A percentile compares a stretch with the other conserved stretches of the same genome.
Evolutionary conservation across 306 rosid genomes (phyloP).

Genomic region (Sophora flavescens): DNA sequence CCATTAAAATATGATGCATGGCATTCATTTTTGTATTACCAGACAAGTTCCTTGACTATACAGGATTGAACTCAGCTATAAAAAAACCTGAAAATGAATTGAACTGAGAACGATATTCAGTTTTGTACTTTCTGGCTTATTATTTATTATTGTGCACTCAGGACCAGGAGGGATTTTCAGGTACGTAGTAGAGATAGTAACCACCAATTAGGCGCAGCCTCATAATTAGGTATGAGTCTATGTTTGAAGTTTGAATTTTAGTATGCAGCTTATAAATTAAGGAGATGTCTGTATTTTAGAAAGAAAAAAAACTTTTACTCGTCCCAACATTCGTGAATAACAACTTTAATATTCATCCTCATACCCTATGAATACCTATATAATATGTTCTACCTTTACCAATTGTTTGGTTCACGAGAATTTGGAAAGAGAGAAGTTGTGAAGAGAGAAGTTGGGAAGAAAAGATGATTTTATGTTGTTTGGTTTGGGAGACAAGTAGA

Average conservation of each 20-base stretch:
- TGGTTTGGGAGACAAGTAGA: no score
- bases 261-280: background rate
- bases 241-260: conserved; percentile 30
- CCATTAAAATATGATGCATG: conserved; percentile 20
- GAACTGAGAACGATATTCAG: background rate
- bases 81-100: background rate
- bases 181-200: conserved; percentile 32
- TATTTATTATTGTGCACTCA: conserved; percentile 3
- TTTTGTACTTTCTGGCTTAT: conserved; percentile 2
- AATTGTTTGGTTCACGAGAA: no score
- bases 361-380: no score
- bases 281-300: no score
- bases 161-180: background rate
- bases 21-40: conserved; percentile 13
- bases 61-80: background rate
- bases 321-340: no score
- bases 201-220: conserved; percentile 45
- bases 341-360: no score
- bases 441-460: no score
- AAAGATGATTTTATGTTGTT: no score
- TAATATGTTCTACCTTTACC: no score
- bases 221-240: conserved; percentile 32
- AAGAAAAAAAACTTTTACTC: no score
- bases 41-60: conserved; percentile 29
- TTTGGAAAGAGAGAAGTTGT: no score